These are phyloP conservation scores for Neurospora discreta DNA, from an alignment of 495 filamentous ascomycete species.

Conservation along the genomic window DNA sequence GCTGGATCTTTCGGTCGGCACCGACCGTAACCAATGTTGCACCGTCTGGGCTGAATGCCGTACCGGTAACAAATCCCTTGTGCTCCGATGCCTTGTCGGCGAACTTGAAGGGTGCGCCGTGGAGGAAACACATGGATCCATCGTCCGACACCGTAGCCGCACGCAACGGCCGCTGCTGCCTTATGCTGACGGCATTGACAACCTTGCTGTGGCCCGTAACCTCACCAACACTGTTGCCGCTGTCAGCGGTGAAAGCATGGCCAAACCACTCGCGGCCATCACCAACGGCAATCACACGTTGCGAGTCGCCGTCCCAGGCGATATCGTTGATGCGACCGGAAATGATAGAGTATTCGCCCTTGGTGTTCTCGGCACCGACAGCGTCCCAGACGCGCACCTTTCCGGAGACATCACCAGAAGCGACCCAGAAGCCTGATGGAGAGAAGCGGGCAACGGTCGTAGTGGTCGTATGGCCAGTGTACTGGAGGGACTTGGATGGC, in stretches of 20 bases:
- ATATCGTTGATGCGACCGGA: constrained; percentile 91
- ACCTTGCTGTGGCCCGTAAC: constrained; percentile 80
- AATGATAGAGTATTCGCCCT: constrained; percentile 87
- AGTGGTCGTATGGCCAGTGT: constrained; percentile 75
- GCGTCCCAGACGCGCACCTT: constrained; percentile 83
- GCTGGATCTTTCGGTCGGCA: constrained; percentile 75
- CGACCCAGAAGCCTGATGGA: constrained; percentile 88
- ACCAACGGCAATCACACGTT: constrained; percentile 91
- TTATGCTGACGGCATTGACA: constrained; percentile 84
- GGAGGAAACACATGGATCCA: constrained; percentile 77
- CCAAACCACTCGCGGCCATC: constrained; percentile 90
- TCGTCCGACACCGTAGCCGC: constrained; percentile 90
- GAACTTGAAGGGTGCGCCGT: constrained; percentile 93
- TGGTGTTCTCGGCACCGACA: constrained; percentile 52
- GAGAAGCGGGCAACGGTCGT: constrained; percentile 92
- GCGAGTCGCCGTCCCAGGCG: constrained; percentile 94
- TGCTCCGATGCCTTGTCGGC: constrained; percentile 64
- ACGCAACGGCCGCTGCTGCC: constrained; percentile 76
- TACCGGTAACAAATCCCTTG: constrained; percentile 77
- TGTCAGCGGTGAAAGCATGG: constrained; percentile 90
- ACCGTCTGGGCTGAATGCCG: constrained; percentile 87
- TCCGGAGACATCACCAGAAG: constrained; percentile 82
- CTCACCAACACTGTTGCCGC: constrained; percentile 90
- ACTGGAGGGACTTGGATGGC: constrained; percentile 71
- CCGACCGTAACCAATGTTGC: constrained; percentile 75